Conservation (phyloP, 1,139 yeast species). For the Spathaspora sp. region DNA sequence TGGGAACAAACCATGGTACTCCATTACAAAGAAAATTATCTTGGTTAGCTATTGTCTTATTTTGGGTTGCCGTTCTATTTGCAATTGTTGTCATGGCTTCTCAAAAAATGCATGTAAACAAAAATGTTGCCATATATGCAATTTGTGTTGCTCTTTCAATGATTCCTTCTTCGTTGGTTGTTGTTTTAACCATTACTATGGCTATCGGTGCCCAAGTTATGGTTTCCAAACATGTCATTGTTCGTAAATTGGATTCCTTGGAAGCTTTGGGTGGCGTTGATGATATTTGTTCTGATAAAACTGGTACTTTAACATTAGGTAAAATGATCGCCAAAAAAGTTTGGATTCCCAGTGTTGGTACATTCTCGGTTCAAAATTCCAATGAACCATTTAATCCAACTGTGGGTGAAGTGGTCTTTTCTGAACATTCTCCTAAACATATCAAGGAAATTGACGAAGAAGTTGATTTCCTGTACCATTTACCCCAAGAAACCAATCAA, state of each 20-base stretch:
- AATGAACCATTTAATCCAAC: constrained; percentile 76
- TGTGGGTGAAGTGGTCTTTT: constrained; percentile 53
- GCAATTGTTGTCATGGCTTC: constrained; percentile 83
- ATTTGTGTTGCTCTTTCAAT: constrained; percentile 79
- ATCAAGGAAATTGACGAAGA: constrained; percentile 41
- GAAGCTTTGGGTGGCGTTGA: constrained; percentile 81
- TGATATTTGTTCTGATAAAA: constrained; percentile 61
- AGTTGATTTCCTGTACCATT: constrained; percentile 23
- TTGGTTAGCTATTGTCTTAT: constrained; percentile 66
- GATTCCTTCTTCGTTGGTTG: constrained; percentile 82
- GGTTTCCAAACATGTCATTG: constrained; percentile 71
- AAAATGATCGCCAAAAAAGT: constrained; percentile 71
- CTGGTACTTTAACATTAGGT: constrained; percentile 79
- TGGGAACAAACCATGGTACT: constrained; percentile 77
- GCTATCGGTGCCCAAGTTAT: constrained; percentile 82
- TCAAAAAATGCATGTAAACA: constrained; percentile 63
- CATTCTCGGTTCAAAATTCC: constrained; percentile 57
- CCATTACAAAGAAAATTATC: constrained; percentile 70
- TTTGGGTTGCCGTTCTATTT: constrained; percentile 69
- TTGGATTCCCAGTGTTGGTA: constrained; percentile 79
- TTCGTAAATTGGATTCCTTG: constrained; percentile 72
- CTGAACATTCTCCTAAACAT: constrained; percentile 41
- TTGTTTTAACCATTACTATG: constrained; percentile 84
- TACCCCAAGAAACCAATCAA: constrained; percentile 22
- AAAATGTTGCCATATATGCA: constrained; percentile 78